Evolutionary conservation across 768 basidiomycete genomes (phyloP).

Genomic region (Pleurotus sapidus): DNA sequence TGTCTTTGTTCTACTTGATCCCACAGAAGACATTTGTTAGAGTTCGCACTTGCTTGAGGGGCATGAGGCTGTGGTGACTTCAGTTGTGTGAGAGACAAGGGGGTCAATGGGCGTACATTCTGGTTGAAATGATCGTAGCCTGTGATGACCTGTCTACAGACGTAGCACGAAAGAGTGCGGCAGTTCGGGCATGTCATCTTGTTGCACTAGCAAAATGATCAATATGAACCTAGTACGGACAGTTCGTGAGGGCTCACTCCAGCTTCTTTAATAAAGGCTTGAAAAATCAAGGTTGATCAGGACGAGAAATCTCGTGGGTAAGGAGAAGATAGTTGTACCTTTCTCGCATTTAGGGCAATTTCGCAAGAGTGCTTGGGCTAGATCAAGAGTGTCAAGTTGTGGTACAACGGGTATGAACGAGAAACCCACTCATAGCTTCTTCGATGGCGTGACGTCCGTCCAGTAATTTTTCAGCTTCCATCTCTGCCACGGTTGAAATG

Average conservation of each 20-base stretch:
- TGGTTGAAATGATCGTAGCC: constrained; percentile 76
- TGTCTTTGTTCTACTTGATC: constrained; percentile 65
- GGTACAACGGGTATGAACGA: neutral
- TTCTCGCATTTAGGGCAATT: constrained; percentile 86
- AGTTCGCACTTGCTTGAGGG: constrained; percentile 18
- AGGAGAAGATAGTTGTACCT: constrained; percentile 37
- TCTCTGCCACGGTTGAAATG: constrained; percentile 41
- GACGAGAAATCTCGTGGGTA: neutral
- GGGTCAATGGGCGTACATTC: constrained; percentile 30
- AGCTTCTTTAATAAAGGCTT: constrained; percentile 76
- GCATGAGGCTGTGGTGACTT: neutral
- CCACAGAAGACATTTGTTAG: constrained; percentile 64
- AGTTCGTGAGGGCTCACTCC: constrained; percentile 49
- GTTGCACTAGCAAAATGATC: constrained; percentile 65
- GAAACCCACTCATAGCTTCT: constrained; percentile 83
- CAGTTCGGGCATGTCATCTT: constrained; percentile 87
- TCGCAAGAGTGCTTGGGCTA: constrained; percentile 80
- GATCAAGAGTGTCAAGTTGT: constrained; percentile 2
- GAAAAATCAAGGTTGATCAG: constrained; percentile 3
- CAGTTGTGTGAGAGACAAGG: neutral
- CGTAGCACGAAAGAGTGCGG: constrained; percentile 73
- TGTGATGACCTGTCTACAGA: constrained; percentile 69
- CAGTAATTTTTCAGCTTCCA: constrained; percentile 70
- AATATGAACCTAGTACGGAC: neutral
- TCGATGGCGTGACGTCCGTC: constrained; percentile 79